Conservation (phyloP, 192 early-diverging fungal species). For the Anaeromyces robustus region DNA sequence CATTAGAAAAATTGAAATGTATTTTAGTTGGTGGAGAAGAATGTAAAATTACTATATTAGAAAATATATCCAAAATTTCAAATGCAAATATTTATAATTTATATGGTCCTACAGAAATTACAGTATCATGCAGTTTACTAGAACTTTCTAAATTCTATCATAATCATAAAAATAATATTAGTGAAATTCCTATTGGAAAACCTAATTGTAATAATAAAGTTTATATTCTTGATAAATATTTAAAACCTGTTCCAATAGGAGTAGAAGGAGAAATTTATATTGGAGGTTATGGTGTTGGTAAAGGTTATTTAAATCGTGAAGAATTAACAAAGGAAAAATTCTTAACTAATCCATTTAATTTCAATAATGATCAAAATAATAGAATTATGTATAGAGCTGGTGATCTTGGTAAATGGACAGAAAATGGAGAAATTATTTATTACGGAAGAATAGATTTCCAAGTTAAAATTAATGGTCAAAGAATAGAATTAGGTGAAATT, state of each 20-base stretch:
- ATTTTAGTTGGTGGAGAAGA: background rate
- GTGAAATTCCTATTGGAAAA: slow-evolving; percentile 6
- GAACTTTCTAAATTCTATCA: background rate
- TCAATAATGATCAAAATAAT: background rate
- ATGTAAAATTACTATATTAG: background rate
- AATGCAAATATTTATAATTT: slow-evolving; percentile 5
- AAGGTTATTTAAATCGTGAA: slow-evolving; percentile 15
- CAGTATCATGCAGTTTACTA: background rate
- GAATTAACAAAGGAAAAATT: slow-evolving; percentile 14
- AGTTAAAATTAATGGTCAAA: background rate
- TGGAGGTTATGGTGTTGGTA: slow-evolving; percentile 14
- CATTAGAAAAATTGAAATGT: background rate
- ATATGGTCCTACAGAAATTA: slow-evolving; percentile 18
- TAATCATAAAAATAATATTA: background rate
- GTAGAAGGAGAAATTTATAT: slow-evolving; percentile 18
- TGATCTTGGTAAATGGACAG: background rate
- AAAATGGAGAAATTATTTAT: background rate
- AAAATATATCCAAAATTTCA: background rate
- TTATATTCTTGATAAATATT: slow-evolving; percentile 12
- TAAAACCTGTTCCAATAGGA: slow-evolving; percentile 10
- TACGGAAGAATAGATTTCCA: background rate
- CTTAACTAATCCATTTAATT: slow-evolving; percentile 16
- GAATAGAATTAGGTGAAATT: background rate
- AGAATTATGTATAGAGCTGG: background rate
- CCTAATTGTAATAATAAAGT: slow-evolving; percentile 3